Conservation (phyloP, 2,329 filamentous ascomycete genomes). For the Hysterium pulicare region DNA sequence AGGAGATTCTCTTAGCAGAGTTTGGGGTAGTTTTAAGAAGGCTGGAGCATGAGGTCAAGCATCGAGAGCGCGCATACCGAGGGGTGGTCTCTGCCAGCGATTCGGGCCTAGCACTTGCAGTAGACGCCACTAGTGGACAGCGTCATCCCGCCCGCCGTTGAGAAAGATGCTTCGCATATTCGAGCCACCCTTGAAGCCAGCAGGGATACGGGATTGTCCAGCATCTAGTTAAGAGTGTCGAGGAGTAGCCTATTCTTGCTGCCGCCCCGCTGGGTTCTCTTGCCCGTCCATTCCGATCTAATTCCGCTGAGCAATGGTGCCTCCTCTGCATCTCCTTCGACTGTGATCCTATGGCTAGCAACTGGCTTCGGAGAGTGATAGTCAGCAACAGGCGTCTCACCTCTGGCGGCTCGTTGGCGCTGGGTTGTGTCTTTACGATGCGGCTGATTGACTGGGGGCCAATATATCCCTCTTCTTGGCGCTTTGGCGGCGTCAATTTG, state of each 20-base stretch:
- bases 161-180: constrained; percentile 33
- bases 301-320: neutral
- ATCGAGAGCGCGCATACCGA: constrained; percentile 20
- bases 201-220: constrained; percentile 27
- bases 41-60: constrained; percentile 39
- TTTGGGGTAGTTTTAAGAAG: constrained; percentile 40
- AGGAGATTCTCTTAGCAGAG: constrained; percentile 38
- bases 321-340: neutral
- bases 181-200: constrained; percentile 28
- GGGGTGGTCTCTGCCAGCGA: constrained; percentile 18
- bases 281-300: neutral
- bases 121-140: constrained; percentile 23
- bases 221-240: constrained; percentile 5
- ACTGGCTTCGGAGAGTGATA: neutral
- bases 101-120: constrained; percentile 25
- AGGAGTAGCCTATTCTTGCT: constrained; percentile 13
- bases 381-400: neutral
- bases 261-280: constrained; percentile 2
- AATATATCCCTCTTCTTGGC: constrained; percentile 37
- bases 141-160: constrained; percentile 41
- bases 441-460: constrained; percentile 38
- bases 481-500: constrained; percentile 20
- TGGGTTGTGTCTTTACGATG: constrained; percentile 17
- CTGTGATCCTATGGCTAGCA: neutral
- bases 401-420: constrained; percentile 1